Base-by-base conservation (phyloP, 805 yeast species). In the Kodamaea hsintzibuensis region DNA sequence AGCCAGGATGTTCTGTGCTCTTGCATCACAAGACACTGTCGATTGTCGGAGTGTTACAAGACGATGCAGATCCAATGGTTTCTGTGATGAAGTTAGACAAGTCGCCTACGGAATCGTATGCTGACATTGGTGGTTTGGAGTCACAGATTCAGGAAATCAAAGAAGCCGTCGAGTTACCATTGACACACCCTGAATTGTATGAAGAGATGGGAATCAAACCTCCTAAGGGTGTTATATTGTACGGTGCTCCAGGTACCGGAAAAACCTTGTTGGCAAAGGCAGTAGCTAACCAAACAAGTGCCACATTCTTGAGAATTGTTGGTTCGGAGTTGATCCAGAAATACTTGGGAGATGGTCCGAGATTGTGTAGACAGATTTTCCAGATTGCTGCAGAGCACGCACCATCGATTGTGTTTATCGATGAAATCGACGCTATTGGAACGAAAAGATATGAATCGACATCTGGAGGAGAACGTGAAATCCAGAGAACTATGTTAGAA, bases 131-230 rank as follows among this genome's bases (percentile, higher is more conserved):
- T 67, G 99, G 99, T 40, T 81, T 95, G 60, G 98, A 95, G 71
- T 71, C 85, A 12, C 99, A 95, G 76, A 93, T 95, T 67, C 97
- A 95, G 77, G 99, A 95, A 73, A 95, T 95, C 64, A 95, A 95
- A 74, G 98, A 93, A 73, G 89, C 97, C 7, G 98, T 93, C 13
- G 98, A 93, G 72, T 80, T 93, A 63, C 98, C 98, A 10, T 79
- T 92, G 58, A 91, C 97, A 12, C 98, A 93, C 72, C 98, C 98
- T 0, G 98, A 93, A 71, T 77, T 93, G 63, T 93, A 92, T 72
- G 97, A 95, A 75, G 98, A 92, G 72, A 92, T 93, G 98, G 98
- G 98, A 64, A 93, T 93, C 65, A 91, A 92, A 67, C 98, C 98
- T 10, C 98, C 98, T 51, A 93, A 93, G 76, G 98, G 98, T 76